A percentile compares a stretch with the other conserved stretches of the same genome.
phyloP scores from a whole-genome alignment of 2,329 filamentous ascomycete genomes.

The Apiospora arundinis region DNA sequence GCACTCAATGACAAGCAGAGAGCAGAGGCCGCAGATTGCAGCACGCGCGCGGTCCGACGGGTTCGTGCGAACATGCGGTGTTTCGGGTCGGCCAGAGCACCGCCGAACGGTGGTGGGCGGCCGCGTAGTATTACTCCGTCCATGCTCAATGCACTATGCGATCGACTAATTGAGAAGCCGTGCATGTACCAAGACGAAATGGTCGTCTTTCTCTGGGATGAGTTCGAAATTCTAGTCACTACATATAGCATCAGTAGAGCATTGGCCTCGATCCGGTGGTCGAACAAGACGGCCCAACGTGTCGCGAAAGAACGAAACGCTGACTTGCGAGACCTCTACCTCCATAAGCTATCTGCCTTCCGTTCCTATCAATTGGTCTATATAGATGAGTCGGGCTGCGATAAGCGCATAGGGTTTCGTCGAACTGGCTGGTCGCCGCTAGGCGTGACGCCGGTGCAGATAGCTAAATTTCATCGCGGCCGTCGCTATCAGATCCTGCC shows the following conservation, averaged over 20 bases:
- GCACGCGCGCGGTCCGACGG: neutral
- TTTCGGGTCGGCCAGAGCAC: neutral
- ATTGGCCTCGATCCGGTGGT: neutral
- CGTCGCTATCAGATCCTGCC: slow-evolving; percentile 32
- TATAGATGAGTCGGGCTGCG: slow-evolving; percentile 41
- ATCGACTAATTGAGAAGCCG: neutral
- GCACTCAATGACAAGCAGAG: neutral
- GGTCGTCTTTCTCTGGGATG: neutral
- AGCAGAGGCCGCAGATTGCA: neutral
- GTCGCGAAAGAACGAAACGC: neutral
- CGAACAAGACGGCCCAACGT: neutral
- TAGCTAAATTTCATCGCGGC: slow-evolving; percentile 28
- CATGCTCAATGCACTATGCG: neutral
- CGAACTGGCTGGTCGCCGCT: slow-evolving; percentile 41
- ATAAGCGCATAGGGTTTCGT: slow-evolving; percentile 40
- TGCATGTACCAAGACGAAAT: neutral
- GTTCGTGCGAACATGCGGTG: neutral
- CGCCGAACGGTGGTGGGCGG: neutral
- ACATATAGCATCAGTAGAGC: neutral
- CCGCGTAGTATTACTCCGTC: neutral
- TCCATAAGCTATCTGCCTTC: slow-evolving; percentile 26
- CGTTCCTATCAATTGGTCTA: slow-evolving; percentile 39
- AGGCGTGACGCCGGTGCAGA: slow-evolving; percentile 32
- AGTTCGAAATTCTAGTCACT: neutral
- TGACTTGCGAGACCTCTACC: slow-evolving; percentile 5